Conservation (phyloP, 192 early-diverging fungal genomes). For the Coemansia sp. region DNA sequence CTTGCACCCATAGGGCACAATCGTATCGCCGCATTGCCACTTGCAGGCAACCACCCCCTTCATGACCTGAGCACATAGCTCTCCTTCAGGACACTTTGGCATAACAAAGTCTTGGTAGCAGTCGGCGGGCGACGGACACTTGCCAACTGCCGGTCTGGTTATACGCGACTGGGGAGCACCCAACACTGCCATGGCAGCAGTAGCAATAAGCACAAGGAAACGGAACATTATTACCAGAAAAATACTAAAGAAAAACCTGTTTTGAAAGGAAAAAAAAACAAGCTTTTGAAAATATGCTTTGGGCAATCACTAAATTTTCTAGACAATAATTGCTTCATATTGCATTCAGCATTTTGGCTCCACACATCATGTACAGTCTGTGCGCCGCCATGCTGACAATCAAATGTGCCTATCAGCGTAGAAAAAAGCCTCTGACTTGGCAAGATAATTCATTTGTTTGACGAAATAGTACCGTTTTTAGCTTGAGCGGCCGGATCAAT, state of each 20-base stretch:
- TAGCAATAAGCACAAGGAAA: neutral
- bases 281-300: too few species aligned
- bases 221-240: neutral
- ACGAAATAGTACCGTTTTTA: neutral
- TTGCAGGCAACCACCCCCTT: conserved; percentile 23
- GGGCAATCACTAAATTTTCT: too few species aligned
- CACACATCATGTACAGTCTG: neutral
- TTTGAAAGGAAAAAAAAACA: too few species aligned
- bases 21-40: conserved; percentile 15
- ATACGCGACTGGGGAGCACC: neutral
- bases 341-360: neutral
- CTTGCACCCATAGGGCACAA: conserved; percentile 11
- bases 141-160: neutral
- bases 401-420: too few species aligned
- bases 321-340: neutral
- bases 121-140: conserved; percentile 15
- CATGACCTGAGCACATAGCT: neutral
- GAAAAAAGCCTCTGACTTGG: too few species aligned
- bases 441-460: too few species aligned
- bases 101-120: conserved; percentile 21
- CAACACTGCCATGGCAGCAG: neutral
- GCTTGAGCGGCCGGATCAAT: neutral
- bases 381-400: too few species aligned
- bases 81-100: neutral
- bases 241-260: neutral